Evolutionary conservation across 306 rosid genomes (phyloP), one percentile per base, ranked within the genome.

Genomic region (Quercus gilva): DNA sequence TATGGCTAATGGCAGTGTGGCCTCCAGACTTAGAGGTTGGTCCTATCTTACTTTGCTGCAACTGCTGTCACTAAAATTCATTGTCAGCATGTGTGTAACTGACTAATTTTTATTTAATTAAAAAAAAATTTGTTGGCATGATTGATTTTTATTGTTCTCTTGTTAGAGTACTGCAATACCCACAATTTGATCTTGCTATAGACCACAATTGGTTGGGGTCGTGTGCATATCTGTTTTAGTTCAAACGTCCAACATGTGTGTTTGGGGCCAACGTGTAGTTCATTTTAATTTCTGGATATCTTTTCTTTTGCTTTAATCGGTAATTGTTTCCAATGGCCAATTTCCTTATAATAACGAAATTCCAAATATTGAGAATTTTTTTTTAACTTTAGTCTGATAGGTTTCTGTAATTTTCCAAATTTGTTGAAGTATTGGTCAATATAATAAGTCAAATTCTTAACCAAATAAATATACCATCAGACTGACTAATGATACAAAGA

Each of bases 1-100:
- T 67, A 92, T 95, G 99, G 89, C 94, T 43, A 95, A 95, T 84
- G 99, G 97, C 71, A 95, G 99, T 78, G 99, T 92, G 37, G 99
- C 96, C 19, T 85, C 95, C 82, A 86, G 97, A 87, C 97, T 95
- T 63, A 89, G 96, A 92, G 98, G 99, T 94, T 65, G 37, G 87
- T 65, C 20, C 31, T 71, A 33, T n/a, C 56, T 81, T 57, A 76
- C 77, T 49, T 59, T 33, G 28, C 79, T 53, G 49, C 56, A 57
- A 74, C 20, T 67, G 72, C 25, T 29, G 70, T 17, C 12, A 6
- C 45, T 64, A 64, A 19, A 35, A n/a, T 19, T 33, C 33, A 3
- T 1, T 4, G 11, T 18, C n/a, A 8, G 45, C 45, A 8, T 41
- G 43, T 37, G 10, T 37, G 45, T 41, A 8, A 41, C 45, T 41